These are phyloP conservation scores for Luzula sylvatica DNA, from an alignment of 176 grass and related monocot genomes.

Conservation along the genomic window DNA sequence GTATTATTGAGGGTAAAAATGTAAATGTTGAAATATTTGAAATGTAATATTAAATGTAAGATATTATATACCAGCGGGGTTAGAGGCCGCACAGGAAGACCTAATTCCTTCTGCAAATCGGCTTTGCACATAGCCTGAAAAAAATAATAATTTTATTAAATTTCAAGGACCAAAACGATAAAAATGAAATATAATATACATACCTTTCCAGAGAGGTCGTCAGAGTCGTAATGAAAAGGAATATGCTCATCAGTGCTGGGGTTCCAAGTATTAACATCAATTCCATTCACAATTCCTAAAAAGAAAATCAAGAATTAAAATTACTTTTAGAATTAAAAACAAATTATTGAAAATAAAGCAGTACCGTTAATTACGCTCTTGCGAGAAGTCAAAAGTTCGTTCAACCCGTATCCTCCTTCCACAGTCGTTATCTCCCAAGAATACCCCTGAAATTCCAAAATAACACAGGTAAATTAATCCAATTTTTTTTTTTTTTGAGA, in stretches of 20 bases:
- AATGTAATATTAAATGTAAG: neutral
- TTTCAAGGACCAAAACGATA: neutral
- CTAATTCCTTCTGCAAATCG: conserved; percentile 68
- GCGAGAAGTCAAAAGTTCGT: conserved; percentile 67
- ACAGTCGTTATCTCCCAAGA: conserved; percentile 93
- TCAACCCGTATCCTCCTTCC: conserved; percentile 88
- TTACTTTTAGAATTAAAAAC: conserved; percentile 7
- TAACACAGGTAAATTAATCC: conserved; percentile 18
- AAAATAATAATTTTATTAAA: conserved; percentile 1
- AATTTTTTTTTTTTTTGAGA: conserved; percentile 1
- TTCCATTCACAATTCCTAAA: conserved; percentile 91
- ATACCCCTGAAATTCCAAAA: conserved; percentile 89
- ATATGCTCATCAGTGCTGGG: conserved; percentile 62
- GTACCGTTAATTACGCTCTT: conserved; percentile 84
- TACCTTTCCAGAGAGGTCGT: conserved; percentile 93
- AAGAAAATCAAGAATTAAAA: neutral
- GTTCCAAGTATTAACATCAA: conserved; percentile 82
- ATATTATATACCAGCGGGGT: conserved; percentile 61
- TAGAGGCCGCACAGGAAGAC: conserved; percentile 51
- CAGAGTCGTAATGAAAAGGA: conserved; percentile 59
- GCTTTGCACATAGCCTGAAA: conserved; percentile 84
- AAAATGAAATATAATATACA: neutral
- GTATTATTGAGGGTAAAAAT: neutral
- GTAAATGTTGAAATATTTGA: conserved; percentile 1
- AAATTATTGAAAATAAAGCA: conserved; percentile 15